Conservation (phyloP, 768 basidiomycete species). For the Boletellus ananas region DNA sequence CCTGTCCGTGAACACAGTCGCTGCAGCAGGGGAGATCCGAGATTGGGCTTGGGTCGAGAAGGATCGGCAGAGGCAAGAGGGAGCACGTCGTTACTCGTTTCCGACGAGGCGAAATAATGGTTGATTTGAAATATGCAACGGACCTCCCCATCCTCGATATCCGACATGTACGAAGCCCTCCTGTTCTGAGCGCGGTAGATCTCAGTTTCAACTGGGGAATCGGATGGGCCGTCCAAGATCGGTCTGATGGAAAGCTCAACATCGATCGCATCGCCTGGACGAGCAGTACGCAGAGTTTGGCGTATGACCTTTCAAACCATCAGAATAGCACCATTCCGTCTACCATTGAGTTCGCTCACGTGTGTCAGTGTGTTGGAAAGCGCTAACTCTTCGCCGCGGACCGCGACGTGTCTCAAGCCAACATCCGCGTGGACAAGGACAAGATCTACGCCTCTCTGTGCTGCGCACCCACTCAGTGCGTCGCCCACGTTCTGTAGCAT, state of each 20-base stretch:
- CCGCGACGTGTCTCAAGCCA: slow-evolving; percentile 81
- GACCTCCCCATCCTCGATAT: slow-evolving; percentile 37
- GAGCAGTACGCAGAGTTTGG: slow-evolving; percentile 71
- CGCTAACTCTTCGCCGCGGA: slow-evolving; percentile 81
- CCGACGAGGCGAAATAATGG: slow-evolving; percentile 40
- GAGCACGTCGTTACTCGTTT: slow-evolving; percentile 10
- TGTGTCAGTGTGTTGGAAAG: slow-evolving; percentile 78
- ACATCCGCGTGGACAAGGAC: slow-evolving; percentile 89
- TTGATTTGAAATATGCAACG: slow-evolving; percentile 57
- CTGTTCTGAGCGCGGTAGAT: slow-evolving; percentile 19
- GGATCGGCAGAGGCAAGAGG: slow-evolving; percentile 10
- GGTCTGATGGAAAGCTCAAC: slow-evolving; percentile 66
- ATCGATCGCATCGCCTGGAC: slow-evolving; percentile 77
- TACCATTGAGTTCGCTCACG: slow-evolving; percentile 48
- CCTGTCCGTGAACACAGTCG: slow-evolving; percentile 59
- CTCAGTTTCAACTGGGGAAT: slow-evolving; percentile 26
- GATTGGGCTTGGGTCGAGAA: slow-evolving; percentile 35
- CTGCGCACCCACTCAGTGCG: slow-evolving; percentile 77
- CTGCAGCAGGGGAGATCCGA: slow-evolving; percentile 53
- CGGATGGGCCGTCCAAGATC: slow-evolving; percentile 20
- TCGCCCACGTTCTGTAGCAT: slow-evolving; percentile 87
- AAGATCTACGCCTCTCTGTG: slow-evolving; percentile 82
- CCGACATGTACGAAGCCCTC: slow-evolving; percentile 24
- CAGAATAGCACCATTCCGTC: slow-evolving; percentile 11
- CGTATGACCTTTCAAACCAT: slow-evolving; percentile 62